Evolutionary conservation across 257 asterid species (phyloP), one percentile per base, ranked within the genome.

Genomic region (Forsythia viridissima): DNA sequence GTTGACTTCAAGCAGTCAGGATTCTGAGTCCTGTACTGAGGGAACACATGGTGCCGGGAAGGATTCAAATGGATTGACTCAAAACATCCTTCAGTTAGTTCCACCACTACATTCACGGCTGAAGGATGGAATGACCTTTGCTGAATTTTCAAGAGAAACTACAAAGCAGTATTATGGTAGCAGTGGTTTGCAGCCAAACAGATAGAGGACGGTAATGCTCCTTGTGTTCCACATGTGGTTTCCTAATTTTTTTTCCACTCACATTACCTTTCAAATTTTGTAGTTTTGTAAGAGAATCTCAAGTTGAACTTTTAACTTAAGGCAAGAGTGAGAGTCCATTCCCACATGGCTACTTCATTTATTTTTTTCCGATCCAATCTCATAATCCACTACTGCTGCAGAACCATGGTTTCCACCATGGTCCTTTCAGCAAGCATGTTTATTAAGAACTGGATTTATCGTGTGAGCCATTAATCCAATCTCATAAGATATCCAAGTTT

Each of bases 121-220:
- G 85, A 79, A 86, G 77, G 88, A 90, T 76, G 97, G 98, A 73
- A 94, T 94, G 96, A 91, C 93, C 0, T 94, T 91, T 85, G 98
- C 94, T 39, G 98, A 94, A 21, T 94, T 92, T 85, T 88, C 98
- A 2, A 88, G 85, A 63, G 93, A 88, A 84, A 94, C 98, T 59
- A 91, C 97, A 3, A 92, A 89, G 82, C 93, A 87, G 67, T 94
- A 94, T 80, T 94, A 92, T 81, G 93, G 98, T 46, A 89, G 93
- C 51, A 79, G 81, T 3, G 97, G 98, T 34, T 86, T 94, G 81
- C 98, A 94, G 81, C 82, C 97, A 52, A 92, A 87, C 81, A 85
- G 86, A 84, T 91, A 88, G 86, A 80, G 76, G 73, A 18, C 69
- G 80, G 84, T 78, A 67, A 24, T 7, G 63, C 40, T 81, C 41